Conservation (phyloP, 2,329 filamentous ascomycete species). For the Ophiostoma himal-ulmi region DNA sequence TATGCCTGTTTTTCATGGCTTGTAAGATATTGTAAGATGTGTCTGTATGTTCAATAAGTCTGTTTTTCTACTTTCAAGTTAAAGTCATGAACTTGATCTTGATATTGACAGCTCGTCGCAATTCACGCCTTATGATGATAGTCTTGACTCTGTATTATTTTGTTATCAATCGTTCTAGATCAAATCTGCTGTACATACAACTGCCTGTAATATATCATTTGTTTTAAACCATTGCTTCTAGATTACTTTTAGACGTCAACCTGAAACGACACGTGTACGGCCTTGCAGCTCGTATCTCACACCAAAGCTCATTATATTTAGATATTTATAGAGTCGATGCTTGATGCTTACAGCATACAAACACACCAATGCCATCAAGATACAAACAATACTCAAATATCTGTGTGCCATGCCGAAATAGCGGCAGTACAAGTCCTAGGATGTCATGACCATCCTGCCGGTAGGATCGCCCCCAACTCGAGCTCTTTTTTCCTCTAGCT, state of each 20-base stretch:
- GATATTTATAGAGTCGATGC: background rate
- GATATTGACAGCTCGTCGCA: background rate
- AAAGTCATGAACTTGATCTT: background rate
- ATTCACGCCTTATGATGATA: background rate
- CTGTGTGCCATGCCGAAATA: too few relatives aligned
- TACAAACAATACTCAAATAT: too few relatives aligned
- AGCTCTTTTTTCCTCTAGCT: background rate
- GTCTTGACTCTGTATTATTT: background rate
- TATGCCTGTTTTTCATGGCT: background rate
- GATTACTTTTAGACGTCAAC: background rate
- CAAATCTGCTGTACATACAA: too few relatives aligned
- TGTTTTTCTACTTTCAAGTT: background rate
- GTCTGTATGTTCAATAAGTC: background rate
- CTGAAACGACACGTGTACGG: slow-evolving; percentile 10
- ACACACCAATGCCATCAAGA: too few relatives aligned
- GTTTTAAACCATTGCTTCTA: too few relatives aligned
- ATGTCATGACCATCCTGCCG: background rate
- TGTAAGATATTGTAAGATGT: too few relatives aligned
- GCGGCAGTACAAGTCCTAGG: background rate
- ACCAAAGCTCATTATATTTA: background rate
- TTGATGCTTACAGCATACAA: too few relatives aligned
- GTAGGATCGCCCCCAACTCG: background rate
- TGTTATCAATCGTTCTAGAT: too few relatives aligned
- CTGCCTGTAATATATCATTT: background rate
- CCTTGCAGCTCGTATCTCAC: slow-evolving; percentile 10